These are phyloP conservation scores for Singerocomus rubriflavus DNA, from an alignment of 1,284 basidiomycete genomes.

Conservation along the genomic window DNA sequence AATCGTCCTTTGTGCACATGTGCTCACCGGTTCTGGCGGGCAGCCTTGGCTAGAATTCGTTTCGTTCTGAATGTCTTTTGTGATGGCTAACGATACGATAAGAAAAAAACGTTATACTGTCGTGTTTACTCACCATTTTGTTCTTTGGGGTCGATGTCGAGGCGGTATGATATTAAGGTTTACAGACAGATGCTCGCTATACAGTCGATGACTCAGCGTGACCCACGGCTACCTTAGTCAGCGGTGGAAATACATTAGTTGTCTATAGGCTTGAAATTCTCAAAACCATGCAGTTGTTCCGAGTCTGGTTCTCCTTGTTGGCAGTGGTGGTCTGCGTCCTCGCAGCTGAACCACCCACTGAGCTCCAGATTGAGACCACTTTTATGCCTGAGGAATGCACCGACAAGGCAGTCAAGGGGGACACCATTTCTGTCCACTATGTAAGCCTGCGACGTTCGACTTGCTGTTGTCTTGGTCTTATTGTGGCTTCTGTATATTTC, in stretches of 20 bases:
- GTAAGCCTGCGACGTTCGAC: constrained; percentile 43
- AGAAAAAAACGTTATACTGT: not conserved
- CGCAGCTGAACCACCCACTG: constrained; percentile 44
- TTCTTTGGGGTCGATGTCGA: constrained; percentile 21
- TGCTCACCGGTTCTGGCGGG: constrained; percentile 90
- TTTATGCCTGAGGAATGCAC: constrained; percentile 59
- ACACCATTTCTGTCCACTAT: constrained; percentile 74
- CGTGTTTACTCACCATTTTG: constrained; percentile 26
- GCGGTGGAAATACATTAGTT: too few relatives aligned
- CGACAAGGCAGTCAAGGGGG: constrained; percentile 58
- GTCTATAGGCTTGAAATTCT: too few relatives aligned
- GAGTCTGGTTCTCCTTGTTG: constrained; percentile 42
- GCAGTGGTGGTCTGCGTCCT: constrained; percentile 36
- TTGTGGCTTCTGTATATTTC: constrained; percentile 1
- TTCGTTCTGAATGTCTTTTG: constrained; percentile 98
- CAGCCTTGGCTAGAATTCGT: constrained; percentile 94
- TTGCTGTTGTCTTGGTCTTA: not conserved
- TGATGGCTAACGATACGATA: constrained; percentile 66
- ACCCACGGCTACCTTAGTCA: constrained; percentile 10
- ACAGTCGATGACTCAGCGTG: constrained; percentile 37
- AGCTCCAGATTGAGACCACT: constrained; percentile 61
- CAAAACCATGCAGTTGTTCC: constrained; percentile 50
- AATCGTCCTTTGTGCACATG: not conserved
- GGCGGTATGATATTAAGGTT: constrained; percentile 28
- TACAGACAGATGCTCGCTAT: constrained; percentile 19